These are phyloP conservation scores for Suhomyces bokatorum DNA, from an alignment of 1,139 yeast genomes.

Conservation along the genomic window DNA sequence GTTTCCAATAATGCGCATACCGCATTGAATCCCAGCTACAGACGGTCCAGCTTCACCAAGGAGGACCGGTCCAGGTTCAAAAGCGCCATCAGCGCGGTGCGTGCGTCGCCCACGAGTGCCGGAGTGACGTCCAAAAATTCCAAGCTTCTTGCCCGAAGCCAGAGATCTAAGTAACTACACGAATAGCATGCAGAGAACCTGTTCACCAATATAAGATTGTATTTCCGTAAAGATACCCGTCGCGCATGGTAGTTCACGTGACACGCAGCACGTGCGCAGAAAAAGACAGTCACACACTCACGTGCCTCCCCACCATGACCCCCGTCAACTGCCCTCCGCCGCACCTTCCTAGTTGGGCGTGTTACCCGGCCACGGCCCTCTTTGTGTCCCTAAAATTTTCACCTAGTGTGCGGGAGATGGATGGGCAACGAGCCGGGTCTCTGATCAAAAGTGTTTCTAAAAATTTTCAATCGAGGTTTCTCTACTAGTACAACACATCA, in stretches of 20 bases:
- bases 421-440: conserved; percentile 8
- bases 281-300: conserved; percentile 11
- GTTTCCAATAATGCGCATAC: conserved; percentile 37
- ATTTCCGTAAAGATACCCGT: too few species aligned
- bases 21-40: conserved; percentile 21
- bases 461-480: conserved; percentile 18
- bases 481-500: conserved; percentile 21
- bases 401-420: conserved; percentile 15
- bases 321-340: conserved; percentile 7
- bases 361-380: conserved; percentile 8
- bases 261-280: neutral
- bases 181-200: neutral
- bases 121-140: conserved; percentile 43
- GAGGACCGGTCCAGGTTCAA: conserved; percentile 20
- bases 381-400: conserved; percentile 16
- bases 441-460: conserved; percentile 15
- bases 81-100: conserved; percentile 6
- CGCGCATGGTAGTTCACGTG: too few species aligned
- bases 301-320: conserved; percentile 4
- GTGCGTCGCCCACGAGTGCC: conserved; percentile 6
- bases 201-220: too few species aligned
- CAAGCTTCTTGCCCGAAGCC: conserved; percentile 45
- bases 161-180: conserved; percentile 32
- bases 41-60: conserved; percentile 42
- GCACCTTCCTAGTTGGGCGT: conserved; percentile 7